Evolutionary conservation across 2,329 filamentous ascomycete species (phyloP), one percentile per base, ranked within the genome.

Genomic region (Cladosporium halotolerans): DNA sequence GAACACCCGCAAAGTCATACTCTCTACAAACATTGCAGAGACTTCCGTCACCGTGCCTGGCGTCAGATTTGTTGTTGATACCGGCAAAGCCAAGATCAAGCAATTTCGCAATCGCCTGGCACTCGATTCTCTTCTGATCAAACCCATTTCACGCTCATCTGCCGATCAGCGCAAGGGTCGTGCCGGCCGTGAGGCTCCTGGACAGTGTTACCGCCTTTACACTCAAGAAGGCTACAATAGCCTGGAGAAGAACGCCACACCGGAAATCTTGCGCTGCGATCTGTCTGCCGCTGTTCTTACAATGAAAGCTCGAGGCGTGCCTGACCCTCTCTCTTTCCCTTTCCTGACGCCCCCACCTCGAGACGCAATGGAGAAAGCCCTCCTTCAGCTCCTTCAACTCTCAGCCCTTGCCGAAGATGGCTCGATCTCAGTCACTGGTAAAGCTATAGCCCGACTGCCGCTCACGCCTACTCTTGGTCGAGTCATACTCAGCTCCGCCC

Each of bases 21-120:
- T 99, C 0, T 86, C 91, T 0, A 99, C 93, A 11, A 99, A 99
- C 65, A 97, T 99, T 63, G 93, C 93, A n/a, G 93, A 99, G 69
- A 97, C 93, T 0, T 97, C 93, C 1, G 88, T 99, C 55, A 99
- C 93, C 0, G 91, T 99, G 0, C 87, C 92, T 0, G 93, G 93
- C 2, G 90, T 99, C 6, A 83, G 89, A 4, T 93, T 87, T 62
- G 92, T 99, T 9, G 80, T 99, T 16, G 93, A 99, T 66, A 88
- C 88, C 52, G 93, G 93, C 43, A 96, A 96, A 64, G 88, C 88
- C 8, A 99, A 99, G 68, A 81, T 95, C 59, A 96, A 96, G 71
- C 87, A 95, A 60, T 99, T 90, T 67, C 85, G 91, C 11, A 82
- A 86, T 13, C 80, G 85, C 0, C 78, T 97, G 0, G 91, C 90